Percentiles rank a stretch among this genome's conserved stretches.
Conservation (phyloP, 202 grass and related monocot species). For the Elaeis oleifera region DNA sequence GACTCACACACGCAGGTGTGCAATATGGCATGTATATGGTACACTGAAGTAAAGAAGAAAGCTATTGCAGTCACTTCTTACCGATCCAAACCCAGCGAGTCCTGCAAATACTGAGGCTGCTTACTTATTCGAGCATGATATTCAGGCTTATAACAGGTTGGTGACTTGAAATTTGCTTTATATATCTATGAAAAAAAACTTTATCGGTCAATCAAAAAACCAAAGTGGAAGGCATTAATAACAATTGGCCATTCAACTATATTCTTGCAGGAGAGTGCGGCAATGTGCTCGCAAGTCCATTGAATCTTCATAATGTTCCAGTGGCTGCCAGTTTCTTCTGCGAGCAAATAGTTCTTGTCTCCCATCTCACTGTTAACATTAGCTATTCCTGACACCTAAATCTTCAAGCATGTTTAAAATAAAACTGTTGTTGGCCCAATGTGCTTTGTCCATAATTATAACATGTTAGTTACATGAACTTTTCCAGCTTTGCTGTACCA, state of each 20-base stretch:
- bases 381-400: neutral
- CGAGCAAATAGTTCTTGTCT: too few relatives aligned
- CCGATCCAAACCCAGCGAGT: slow-evolving; percentile 22
- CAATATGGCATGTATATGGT: too few relatives aligned
- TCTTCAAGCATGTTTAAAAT: neutral
- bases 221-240: neutral
- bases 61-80: slow-evolving; percentile 20
- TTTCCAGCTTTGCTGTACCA: too few relatives aligned
- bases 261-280: slow-evolving; percentile 21
- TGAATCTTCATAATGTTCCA: slow-evolving; percentile 2
- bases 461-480: too few relatives aligned
- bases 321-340: neutral
- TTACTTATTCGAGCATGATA: slow-evolving; percentile 22
- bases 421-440: too few relatives aligned
- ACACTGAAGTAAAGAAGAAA: neutral
- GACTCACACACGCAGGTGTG: neutral
- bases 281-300: slow-evolving; percentile 25
- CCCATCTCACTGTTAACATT: too few relatives aligned
- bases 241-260: neutral
- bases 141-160: slow-evolving; percentile 32
- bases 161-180: neutral
- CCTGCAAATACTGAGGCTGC: slow-evolving; percentile 29
- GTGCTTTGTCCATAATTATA: too few relatives aligned
- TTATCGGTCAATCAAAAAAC: neutral
- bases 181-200: neutral